Base-by-base conservation (phyloP, 2,329 filamentous ascomycete genomes). In the Cryphonectria parasitica region DNA sequence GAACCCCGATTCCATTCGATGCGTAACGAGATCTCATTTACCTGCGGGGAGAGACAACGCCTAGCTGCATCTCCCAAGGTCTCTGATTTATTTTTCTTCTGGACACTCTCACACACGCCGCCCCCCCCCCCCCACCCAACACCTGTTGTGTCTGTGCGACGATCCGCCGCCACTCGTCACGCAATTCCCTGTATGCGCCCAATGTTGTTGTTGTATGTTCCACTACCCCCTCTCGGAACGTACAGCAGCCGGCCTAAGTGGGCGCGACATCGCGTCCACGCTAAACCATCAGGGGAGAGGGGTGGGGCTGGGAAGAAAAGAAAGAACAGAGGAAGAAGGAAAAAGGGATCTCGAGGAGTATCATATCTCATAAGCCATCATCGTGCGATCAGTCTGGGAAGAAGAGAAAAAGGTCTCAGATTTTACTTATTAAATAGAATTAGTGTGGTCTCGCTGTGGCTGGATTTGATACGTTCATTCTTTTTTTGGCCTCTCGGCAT, bases 1-100 rank as follows among this genome's bases (percentile, higher is more conserved):
- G n/a, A 11, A 7, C 45, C 7, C 45, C 41, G 15, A 52, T 13
- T 17, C 28, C 6, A 52, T n/a, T 61, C n/a, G 52, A 62, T 52
- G 61, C 66, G 52, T 68, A 73, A 73, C 71, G 70, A 77, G 75
- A 77, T 76, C 74, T 76, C 71, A 72, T 74, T 74, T 74, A 74
- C 71, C 22, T 72, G 72, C 73, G 74, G 25, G 69, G 34, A 75
- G 75, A 76, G 76, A 72, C 43, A 45, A 45, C 69, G 74, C 74
- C 75, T 75, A 68, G 67, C 64, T 75, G 74, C 75, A 76, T 5
- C 17, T 73, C 41, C 34, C 19, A 5, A 71, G 62, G 69, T 69
- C 66, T 71, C 69, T 69, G 66, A 69, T 71, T 66, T 43, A 34
- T 34, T 34, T 34, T 34, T 34, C 34, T 34, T 34, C 34, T 34